Evolutionary conservation across 257 asterid genomes (phyloP).

Genomic region (Lycium barbarum): DNA sequence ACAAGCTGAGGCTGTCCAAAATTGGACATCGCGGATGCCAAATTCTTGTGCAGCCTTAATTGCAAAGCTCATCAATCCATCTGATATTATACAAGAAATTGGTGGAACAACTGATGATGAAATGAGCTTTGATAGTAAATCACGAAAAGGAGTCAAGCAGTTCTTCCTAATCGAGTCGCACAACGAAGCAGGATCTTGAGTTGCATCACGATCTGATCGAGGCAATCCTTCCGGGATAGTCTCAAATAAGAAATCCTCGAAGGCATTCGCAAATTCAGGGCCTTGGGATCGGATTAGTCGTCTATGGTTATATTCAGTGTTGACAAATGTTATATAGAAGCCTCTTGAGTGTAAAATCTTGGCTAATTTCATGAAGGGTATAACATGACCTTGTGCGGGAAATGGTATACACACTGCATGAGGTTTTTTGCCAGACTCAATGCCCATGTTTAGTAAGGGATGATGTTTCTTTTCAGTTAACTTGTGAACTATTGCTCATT

Average conservation of each 20-base stretch:
- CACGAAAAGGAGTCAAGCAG: not conserved
- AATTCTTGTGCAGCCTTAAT: conserved; percentile 7
- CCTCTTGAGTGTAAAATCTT: not conserved
- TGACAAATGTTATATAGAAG: not conserved
- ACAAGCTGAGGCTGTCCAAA: conserved; percentile 12
- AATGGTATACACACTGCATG: conserved; percentile 6
- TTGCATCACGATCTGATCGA: not conserved
- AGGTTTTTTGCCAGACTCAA: not conserved
- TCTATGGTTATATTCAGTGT: conserved; percentile 9
- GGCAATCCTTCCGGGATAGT: conserved; percentile 11
- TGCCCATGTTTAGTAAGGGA: not conserved
- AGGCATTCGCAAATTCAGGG: not conserved
- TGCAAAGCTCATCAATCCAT: not conserved
- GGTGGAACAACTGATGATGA: not conserved
- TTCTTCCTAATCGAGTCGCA: not conserved
- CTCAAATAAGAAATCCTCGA: not conserved
- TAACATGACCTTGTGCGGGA: conserved; percentile 7
- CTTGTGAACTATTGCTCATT: not conserved
- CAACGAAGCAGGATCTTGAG: not conserved
- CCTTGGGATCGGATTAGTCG: not conserved
- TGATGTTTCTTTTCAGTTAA: not conserved
- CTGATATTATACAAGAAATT: not conserved
- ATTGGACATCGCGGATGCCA: not conserved
- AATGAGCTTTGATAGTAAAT: not conserved
- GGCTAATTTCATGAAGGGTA: not conserved